Evolutionary conservation across 2,329 filamentous ascomycete genomes (phyloP).

Genomic region (Myrmaecium sp.): DNA sequence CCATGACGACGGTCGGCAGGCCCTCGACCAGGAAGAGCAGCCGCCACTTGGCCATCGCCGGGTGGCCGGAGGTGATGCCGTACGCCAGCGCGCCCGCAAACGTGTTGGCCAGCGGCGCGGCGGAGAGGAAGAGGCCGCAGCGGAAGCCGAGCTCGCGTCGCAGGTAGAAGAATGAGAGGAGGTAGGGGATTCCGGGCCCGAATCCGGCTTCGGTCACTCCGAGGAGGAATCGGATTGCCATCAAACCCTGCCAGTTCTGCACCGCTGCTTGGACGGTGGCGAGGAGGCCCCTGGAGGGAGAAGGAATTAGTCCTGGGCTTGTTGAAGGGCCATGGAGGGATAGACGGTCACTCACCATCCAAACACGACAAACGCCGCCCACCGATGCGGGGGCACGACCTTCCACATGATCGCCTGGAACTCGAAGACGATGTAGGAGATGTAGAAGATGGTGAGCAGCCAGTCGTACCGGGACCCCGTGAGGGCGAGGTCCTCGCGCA

Average conservation of each 20-base stretch:
- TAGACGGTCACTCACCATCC: constrained; percentile 9
- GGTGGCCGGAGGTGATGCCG: constrained; percentile 29
- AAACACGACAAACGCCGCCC: constrained; percentile 19
- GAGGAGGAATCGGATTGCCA: constrained; percentile 20
- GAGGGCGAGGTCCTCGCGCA: constrained; percentile 17
- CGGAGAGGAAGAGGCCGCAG: constrained; percentile 34
- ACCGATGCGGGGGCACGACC: constrained; percentile 17
- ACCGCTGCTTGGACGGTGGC: constrained; percentile 16
- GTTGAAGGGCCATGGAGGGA: background rate
- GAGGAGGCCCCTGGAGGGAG: constrained; percentile 9
- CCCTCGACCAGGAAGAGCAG: constrained; percentile 33
- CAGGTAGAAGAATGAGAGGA: constrained; percentile 42
- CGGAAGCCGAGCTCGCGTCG: constrained; percentile 39
- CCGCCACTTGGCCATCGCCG: constrained; percentile 43
- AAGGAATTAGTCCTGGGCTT: background rate
- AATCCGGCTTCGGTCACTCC: constrained; percentile 25
- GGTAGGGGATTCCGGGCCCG: constrained; percentile 30
- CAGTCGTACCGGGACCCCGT: constrained; percentile 14
- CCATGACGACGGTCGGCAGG: constrained; percentile 25
- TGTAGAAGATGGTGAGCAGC: constrained; percentile 22
- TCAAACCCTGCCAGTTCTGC: constrained; percentile 15
- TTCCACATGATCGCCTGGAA: constrained; percentile 22
- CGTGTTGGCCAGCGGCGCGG: constrained; percentile 56
- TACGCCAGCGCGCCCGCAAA: constrained; percentile 50
- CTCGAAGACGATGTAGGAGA: constrained; percentile 20